Base-by-base conservation (phyloP, 768 basidiomycete species). In the Phaeotremella skinneri region DNA sequence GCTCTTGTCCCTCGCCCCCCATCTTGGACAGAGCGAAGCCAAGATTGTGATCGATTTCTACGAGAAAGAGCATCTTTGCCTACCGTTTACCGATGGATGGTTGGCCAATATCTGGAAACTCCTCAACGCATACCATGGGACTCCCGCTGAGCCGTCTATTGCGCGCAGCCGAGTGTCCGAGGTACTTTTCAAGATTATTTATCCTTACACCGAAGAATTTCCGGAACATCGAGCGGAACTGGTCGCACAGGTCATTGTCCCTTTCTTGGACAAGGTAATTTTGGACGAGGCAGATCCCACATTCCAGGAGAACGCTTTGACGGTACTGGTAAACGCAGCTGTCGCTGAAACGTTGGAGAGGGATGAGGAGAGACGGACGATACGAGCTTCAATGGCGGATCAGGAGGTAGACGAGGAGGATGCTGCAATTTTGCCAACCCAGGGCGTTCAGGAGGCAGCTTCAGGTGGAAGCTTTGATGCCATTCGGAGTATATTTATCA, bases 201-300 rank as follows among this genome's bases (percentile, higher is more conserved):
- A 77, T 53, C 52, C 49, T 9, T 72, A 72, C 52, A 69, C 77
- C 17, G 71, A 75, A 23, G 73, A 71, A 17, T 59, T 77, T 31
- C 56, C 66, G 17, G 66, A 58, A 11, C 61, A 69, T 2, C 63
- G 78, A 14, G 53, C 59, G 1, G 62, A 68, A 37, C 64, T 79
- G 2, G 70, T 79, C 32, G 64, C 68, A 17, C 39, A 62, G 23
- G 72, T 78, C 37, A 59, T 80, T 45, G 64, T 79, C 26, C 78
- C 77, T 2, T 68, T 79, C 30, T 58, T 78, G 17, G 78, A 79
- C 56, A 59, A 69, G 32, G 71, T 70, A 6, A 59, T 79, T 26
- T 56, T 70, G 41, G 54, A 61, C 17, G 73, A 77, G 58, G 59
- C 58, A 50, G 76, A 78, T 29, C 65, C 69, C 4, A 66, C 61